Conservation (phyloP, 2,329 filamentous ascomycete genomes). For the Penicillium sp. region DNA sequence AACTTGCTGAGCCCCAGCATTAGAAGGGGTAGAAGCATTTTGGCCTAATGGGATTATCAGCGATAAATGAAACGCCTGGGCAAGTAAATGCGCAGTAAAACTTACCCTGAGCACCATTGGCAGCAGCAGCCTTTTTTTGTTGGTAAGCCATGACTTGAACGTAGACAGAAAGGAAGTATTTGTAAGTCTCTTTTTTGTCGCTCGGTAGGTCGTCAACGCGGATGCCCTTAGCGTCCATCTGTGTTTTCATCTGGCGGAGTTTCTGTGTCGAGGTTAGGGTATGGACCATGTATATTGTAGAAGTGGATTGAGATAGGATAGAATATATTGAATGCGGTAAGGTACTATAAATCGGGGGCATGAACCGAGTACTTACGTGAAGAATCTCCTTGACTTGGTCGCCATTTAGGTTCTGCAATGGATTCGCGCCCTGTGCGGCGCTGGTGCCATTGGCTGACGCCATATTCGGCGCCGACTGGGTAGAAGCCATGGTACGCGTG, state of each 20-base stretch:
- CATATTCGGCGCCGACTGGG: constrained; percentile 70
- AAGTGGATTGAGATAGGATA: background rate
- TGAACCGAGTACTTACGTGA: constrained; percentile 36
- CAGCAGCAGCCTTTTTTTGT: constrained; percentile 24
- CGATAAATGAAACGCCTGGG: background rate
- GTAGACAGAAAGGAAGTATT: constrained; percentile 3
- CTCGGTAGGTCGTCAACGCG: constrained; percentile 65
- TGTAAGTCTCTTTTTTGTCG: constrained; percentile 4
- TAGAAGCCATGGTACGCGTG: constrained; percentile 68
- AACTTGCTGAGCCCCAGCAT: constrained; percentile 21
- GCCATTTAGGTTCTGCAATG: constrained; percentile 63
- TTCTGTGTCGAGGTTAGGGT: constrained; percentile 56
- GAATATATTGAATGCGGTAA: background rate
- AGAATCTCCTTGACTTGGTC: constrained; percentile 76
- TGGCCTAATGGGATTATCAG: constrained; percentile 27
- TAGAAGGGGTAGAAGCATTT: constrained; percentile 38
- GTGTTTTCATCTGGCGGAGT: constrained; percentile 84
- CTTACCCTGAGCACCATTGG: constrained; percentile 48
- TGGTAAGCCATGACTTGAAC: constrained; percentile 4
- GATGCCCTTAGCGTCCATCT: constrained; percentile 58
- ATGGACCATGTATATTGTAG: background rate
- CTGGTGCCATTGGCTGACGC: constrained; percentile 47
- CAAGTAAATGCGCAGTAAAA: background rate
- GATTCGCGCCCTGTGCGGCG: background rate
- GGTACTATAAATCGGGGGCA: background rate